Base-by-base conservation (phyloP, 2,329 filamentous ascomycete genomes). In the Botrytis tulipae region DNA sequence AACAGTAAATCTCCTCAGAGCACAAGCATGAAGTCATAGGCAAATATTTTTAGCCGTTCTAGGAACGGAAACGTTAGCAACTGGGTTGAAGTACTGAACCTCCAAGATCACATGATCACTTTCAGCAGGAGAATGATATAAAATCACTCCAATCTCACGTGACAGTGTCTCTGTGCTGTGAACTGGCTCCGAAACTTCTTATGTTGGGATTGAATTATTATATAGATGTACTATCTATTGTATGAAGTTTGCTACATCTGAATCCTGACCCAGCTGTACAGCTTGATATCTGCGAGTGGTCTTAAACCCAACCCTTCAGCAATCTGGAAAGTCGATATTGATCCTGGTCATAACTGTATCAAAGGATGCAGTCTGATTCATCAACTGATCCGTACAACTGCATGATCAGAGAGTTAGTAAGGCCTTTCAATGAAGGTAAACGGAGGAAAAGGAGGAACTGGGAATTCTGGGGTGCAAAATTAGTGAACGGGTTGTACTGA, bases 321-420 rank as follows among this genome's bases (percentile, higher is more conserved):
- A 62, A 40, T 62, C 59, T n/a, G 59, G 59, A 40, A 62, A 62
- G 59, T 62, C 59, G 59, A 62, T 62, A 2, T 40, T 62, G 22
- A 62, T 62, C 59, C 59, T 35, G 40, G 59, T 62, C 59, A 62
- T 62, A 37, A 62, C 37, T 14, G 59, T 62, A 25, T 62, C 59
- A 37, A 62, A 62, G 35, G 59, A 35, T 16, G 59, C 59, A 62
- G 59, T 62, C 59, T 62, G 59, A 8, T 62, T 62, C 59, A 62
- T 62, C 35, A 62, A n/a, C 25, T 62, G 59, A 25, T 62, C 59
- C 22, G 59, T 62, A 62, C 59, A 62, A 40, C 48, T 51, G 48
- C 48, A n/a, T 25, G 48, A n/a, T n/a, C 22, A 14, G 22, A 4
- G 22, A 51, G 48, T 51, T 12, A 51, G 48, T n/a, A n/a, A n/a